Conservation (phyloP, 805 yeast genomes). For the Cyberlindnera mrakii region DNA sequence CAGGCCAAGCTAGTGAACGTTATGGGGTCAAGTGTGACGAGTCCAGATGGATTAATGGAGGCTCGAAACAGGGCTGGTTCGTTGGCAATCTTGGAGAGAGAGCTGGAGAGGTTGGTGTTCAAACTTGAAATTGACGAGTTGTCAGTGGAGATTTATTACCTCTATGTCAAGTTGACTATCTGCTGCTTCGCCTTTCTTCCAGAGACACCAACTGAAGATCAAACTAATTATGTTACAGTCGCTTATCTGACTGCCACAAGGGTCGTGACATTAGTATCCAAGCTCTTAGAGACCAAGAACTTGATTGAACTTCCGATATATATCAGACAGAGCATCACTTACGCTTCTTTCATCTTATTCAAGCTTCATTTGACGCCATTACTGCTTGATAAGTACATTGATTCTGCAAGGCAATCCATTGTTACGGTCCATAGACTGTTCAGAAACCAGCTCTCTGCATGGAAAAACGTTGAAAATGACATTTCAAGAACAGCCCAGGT, state of each 20-base stretch:
- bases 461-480: constrained; percentile 84
- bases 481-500: constrained; percentile 88
- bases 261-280: constrained; percentile 71
- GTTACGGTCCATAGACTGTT: constrained; percentile 87
- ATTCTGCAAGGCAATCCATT: constrained; percentile 86
- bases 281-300: constrained; percentile 58
- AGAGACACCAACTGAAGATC: constrained; percentile 84
- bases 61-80: constrained; percentile 79
- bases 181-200: constrained; percentile 88
- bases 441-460: constrained; percentile 82
- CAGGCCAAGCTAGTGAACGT: constrained; percentile 78
- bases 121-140: constrained; percentile 61
- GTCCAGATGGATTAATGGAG: constrained; percentile 86
- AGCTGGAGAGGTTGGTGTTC: constrained; percentile 64
- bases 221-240: constrained; percentile 72
- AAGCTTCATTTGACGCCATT: constrained; percentile 75
- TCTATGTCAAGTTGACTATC: constrained; percentile 73
- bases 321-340: constrained; percentile 79
- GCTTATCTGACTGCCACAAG: constrained; percentile 80
- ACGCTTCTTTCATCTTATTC: constrained; percentile 72
- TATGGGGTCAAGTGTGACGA: constrained; percentile 79
- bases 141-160: constrained; percentile 68
- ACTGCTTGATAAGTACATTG: constrained; percentile 60
- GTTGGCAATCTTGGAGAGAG: constrained; percentile 69
- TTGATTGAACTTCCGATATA: constrained; percentile 83